Evolutionary conservation across 176 grass and related monocot species (phyloP).

Genomic region (Urochloa ruziziensis): DNA sequence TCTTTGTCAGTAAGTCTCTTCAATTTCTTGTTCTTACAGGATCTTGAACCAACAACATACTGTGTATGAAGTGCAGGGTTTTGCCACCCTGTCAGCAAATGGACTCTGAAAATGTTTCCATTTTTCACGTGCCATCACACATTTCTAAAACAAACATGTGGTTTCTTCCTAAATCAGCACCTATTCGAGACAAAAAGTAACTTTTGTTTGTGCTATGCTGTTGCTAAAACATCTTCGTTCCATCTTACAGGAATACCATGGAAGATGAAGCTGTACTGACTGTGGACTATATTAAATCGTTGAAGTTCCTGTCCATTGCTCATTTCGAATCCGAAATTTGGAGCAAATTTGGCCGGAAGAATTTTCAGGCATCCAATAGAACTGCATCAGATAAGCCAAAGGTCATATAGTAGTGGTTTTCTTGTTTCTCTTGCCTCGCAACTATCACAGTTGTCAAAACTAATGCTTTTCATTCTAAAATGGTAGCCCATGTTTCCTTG

Average conservation of each 20-base stretch:
- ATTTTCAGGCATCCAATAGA: constrained; percentile 16
- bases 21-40: background rate
- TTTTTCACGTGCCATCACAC: background rate
- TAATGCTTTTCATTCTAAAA: background rate
- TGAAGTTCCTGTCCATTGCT: constrained; percentile 40
- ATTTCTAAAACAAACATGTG: background rate
- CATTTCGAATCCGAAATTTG: constrained; percentile 52
- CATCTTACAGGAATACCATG: constrained; percentile 44
- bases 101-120: background rate
- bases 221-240: constrained; percentile 15
- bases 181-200: background rate
- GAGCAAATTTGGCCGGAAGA: constrained; percentile 27
- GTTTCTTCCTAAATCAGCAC: background rate
- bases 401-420: constrained; percentile 20
- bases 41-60: too few species aligned
- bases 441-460: background rate
- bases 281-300: constrained; percentile 32
- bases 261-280: constrained; percentile 26
- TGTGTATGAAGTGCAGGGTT: background rate
- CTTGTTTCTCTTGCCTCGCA: background rate
- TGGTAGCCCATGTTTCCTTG: background rate
- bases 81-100: background rate
- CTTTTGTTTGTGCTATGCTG: background rate
- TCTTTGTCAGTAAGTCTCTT: constrained; percentile 35
- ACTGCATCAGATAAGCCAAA: constrained; percentile 42